phyloP scores from a whole-genome alignment of 371 early-diverging fungal genomes.

The Parasitella parasitica region DNA sequence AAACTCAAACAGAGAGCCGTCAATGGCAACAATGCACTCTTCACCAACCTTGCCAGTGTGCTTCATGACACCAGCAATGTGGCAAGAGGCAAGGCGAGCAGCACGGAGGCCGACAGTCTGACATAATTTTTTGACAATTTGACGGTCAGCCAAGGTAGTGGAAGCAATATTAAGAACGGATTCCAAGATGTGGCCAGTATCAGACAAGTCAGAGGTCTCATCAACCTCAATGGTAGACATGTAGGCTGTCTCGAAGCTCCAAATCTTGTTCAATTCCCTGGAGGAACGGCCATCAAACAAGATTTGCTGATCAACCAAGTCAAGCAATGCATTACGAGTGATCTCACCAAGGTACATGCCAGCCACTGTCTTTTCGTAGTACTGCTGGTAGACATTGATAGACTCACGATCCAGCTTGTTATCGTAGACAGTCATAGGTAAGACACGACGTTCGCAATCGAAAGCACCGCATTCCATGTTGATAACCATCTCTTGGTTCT shows the following conservation, averaged over 20 bases:
- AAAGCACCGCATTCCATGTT: conserved; percentile 75
- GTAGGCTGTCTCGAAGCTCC: conserved; percentile 87
- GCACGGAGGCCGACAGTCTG: conserved; percentile 85
- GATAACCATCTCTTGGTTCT: conserved; percentile 53
- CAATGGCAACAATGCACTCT: conserved; percentile 59
- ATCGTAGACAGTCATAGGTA: conserved; percentile 75
- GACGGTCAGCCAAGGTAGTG: conserved; percentile 79
- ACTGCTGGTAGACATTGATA: conserved; percentile 61
- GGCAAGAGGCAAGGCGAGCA: conserved; percentile 83
- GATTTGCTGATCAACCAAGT: conserved; percentile 59
- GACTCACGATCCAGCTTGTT: conserved; percentile 60
- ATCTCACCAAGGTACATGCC: conserved; percentile 87
- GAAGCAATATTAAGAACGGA: conserved; percentile 61
- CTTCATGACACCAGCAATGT: conserved; percentile 76
- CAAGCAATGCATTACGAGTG: conserved; percentile 65
- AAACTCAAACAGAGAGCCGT: conserved; percentile 89
- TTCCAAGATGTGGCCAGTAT: conserved; percentile 76
- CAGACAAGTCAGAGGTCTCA: conserved; percentile 59
- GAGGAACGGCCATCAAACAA: conserved; percentile 62
- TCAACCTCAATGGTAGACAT: conserved; percentile 91
- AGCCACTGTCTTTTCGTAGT: conserved; percentile 80
- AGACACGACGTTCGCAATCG: conserved; percentile 59
- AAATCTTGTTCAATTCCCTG: conserved; percentile 67
- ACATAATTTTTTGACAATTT: conserved; percentile 77
- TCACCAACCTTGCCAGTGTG: conserved; percentile 57